Conservation (phyloP, 441 rosid species). For the Erysimum pusillum region DNA sequence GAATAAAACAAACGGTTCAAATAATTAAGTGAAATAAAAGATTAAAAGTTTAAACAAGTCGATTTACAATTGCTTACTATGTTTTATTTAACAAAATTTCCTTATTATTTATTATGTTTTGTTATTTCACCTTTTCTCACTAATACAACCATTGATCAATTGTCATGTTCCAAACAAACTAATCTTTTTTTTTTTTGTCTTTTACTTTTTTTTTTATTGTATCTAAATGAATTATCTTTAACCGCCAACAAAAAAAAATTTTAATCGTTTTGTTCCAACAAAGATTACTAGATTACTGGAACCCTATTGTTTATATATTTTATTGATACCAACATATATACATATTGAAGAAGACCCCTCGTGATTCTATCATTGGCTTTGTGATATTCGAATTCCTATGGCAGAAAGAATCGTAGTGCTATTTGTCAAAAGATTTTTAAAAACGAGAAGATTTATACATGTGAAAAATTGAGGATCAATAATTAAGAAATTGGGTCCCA, state of each 20-base stretch:
- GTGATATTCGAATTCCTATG: slow-evolving; percentile 16
- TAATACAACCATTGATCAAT: neutral
- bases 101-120: neutral
- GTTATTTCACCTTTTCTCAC: neutral
- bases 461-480: slow-evolving; percentile 37
- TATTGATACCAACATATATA: too few species aligned
- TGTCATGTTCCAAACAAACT: neutral
- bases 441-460: slow-evolving; percentile 10
- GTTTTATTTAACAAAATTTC: neutral
- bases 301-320: too few species aligned
- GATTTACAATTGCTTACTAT: too few species aligned
- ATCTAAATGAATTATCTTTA: too few species aligned
- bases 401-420: neutral
- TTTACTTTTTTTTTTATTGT: neutral
- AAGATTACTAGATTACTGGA: too few species aligned
- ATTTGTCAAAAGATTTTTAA: slow-evolving; percentile 2
- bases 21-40: too few species aligned
- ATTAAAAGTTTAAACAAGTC: too few species aligned
- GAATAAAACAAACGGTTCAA: too few species aligned
- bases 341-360: too few species aligned
- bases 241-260: too few species aligned
- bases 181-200: neutral
- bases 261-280: too few species aligned
- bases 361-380: neutral
- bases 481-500: slow-evolving; percentile 46